Base-by-base conservation (phyloP, 2,329 filamentous ascomycete species). In the Trichoderma breve region DNA sequence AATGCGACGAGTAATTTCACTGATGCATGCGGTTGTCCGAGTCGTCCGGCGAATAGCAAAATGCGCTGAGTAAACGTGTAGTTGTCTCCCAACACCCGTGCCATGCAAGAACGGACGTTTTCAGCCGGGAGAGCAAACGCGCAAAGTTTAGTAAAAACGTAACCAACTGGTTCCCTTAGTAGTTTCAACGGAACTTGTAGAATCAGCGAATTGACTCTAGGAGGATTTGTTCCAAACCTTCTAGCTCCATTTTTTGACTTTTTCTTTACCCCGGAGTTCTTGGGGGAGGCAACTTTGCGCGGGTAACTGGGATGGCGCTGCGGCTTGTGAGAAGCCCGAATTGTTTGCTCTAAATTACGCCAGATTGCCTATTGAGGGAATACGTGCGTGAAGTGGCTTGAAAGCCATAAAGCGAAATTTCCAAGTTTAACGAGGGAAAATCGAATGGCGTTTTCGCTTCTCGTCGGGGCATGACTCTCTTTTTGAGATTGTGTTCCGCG, bases 361-460 rank as follows among this genome's bases (percentile, higher is more conserved):
- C 30, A 34, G 51, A 66, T 66, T 66, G 8, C 63, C 63, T 55
- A 55, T 66, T 66, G 15, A 3, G 63, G 63, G 15, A 66, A 66
- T 53, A 55, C 14, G 47, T 36, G 63, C 63, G 63, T 55, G 21
- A 26, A 21, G 63, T 66, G 47, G 63, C 63, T 66, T 57, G 21
- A 14, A 26, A 9, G 24, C 24, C 18, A 4, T 11, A 51, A n/a
- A 21, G 43, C 43, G 7, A n/a, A n/a, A n/a, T 43, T 43, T 53
- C 11, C n/a, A 51, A 6, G 47, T 51, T 51, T 51, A 14, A 21
- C 43, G n/a, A 24, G 11, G 47, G 5, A 18, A 11, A 18, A 8
- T 30, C 6, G 18, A 47, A 9, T 9, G 34, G 15, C 12, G 21
- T 63, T 11, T 47, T 63, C 61, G 61, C 61, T 63, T 63, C 61